Conservation (phyloP, 306 rosid genomes). For the Pueraria montana region DNA sequence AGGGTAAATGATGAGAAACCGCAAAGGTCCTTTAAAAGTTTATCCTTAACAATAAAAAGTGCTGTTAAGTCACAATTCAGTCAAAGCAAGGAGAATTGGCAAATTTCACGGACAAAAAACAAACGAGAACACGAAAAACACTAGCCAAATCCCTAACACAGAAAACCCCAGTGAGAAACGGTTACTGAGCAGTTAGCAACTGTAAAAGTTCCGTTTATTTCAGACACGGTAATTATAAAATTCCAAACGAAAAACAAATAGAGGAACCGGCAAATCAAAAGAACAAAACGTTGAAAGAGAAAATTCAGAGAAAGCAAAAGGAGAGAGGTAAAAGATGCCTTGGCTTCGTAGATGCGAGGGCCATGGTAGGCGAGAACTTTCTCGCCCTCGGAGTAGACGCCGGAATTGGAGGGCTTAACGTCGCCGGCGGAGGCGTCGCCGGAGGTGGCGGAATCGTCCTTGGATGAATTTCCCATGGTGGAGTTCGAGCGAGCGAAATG, state of each 20-base stretch:
- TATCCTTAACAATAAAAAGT: conserved; percentile 3
- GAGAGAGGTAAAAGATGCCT: conserved; percentile 54
- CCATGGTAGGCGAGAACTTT: conserved; percentile 93
- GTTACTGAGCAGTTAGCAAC: conserved; percentile 36
- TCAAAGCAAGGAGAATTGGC: conserved; percentile 14
- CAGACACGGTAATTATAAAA: conserved; percentile 21
- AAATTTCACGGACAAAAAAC: background rate
- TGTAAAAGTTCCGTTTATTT: background rate
- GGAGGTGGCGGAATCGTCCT: conserved; percentile 72
- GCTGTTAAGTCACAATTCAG: conserved; percentile 38
- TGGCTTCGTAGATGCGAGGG: conserved; percentile 96
- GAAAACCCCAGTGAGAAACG: conserved; percentile 32
- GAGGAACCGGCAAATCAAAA: conserved; percentile 8
- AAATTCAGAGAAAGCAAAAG: background rate
- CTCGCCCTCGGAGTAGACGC: conserved; percentile 75
- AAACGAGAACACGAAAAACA: background rate
- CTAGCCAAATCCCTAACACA: conserved; percentile 50
- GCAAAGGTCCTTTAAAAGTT: background rate
- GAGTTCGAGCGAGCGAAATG: conserved; percentile 24
- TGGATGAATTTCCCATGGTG: conserved; percentile 81
- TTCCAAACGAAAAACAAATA: background rate
- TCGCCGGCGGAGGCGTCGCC: conserved; percentile 80
- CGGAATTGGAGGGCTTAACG: conserved; percentile 63
- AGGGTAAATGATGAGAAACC: conserved; percentile 19
- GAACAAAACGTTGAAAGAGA: background rate